Base-by-base conservation (phyloP, 2,329 filamentous ascomycete genomes). In the Colletotrichum theobromicola region DNA sequence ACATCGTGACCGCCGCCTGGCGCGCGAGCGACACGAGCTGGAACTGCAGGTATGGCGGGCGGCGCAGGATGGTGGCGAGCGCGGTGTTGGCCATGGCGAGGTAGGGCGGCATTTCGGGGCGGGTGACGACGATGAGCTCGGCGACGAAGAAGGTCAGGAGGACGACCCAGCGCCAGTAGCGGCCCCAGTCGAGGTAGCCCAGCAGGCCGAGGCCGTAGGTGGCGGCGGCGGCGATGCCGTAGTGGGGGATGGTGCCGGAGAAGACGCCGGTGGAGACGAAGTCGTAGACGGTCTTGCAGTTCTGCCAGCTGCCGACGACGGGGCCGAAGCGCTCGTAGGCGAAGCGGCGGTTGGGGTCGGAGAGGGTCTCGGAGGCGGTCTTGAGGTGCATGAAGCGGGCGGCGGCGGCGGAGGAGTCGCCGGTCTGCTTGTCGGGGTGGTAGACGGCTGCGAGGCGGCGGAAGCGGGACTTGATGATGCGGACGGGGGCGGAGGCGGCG, bases 311-410 rank as follows among this genome's bases (percentile, higher is more conserved):
- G 15, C 93, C 83, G 24, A 96, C 88, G 32, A 91, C 91, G 1
- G 94, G 93, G 0, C 96, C 96, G 82, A 98, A 95, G 62, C 95
- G 92, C 81, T 98, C 95, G 84, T 98, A 98, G 9, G 95, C 95
- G 82, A 97, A 98, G 70, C 95, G 90, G 80, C 90, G 92, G 1
- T 91, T 92, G 4, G 94, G 91, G 80, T 97, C 92, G n/a, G 91
- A 85, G 18, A 98, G 90, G 1, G 93, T 94, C 79, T 98, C 97
- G 80, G 95, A 91, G 7, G 95, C 95, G 60, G 92, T 87, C 86
- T 96, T 96, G 79, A 98, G 89, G 79, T 94, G 92, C 61, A 98
- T 92, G 84, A 98, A 98, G 84, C 93, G 79, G 68, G 82, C 82
- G 35, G 83, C 83, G 57, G 80, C 80, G 37, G 81, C 84, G 74